Percentiles rank a stretch among this genome's conserved stretches.
phyloP scores from a whole-genome alignment of 164 flowering plant genomes.

The Tetracentron sinense region DNA sequence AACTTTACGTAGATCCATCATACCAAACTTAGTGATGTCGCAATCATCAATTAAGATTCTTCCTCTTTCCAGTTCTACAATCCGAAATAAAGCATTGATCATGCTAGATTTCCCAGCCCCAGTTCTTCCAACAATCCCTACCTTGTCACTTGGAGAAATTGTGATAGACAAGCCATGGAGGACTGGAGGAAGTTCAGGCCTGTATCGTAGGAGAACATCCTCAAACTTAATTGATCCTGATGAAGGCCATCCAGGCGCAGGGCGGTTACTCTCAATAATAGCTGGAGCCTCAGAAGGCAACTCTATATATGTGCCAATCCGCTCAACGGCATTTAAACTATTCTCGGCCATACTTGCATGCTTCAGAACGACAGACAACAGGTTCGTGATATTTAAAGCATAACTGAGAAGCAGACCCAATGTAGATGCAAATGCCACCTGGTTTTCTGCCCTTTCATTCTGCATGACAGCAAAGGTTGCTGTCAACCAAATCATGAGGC shows the following conservation, averaged over 20 bases:
- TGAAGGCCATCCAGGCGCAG: slow-evolving; percentile 98
- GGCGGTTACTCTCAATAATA: slow-evolving; percentile 70
- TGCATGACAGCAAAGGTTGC: slow-evolving; percentile 98
- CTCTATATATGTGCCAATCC: slow-evolving; percentile 84
- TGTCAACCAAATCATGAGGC: slow-evolving; percentile 96
- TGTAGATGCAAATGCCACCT: slow-evolving; percentile 88
- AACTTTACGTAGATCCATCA: slow-evolving; percentile 76
- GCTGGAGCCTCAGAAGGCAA: slow-evolving; percentile 89
- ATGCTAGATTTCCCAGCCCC: slow-evolving; percentile 99
- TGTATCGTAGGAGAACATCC: slow-evolving; percentile 82
- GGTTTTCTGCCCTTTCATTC: slow-evolving; percentile 81
- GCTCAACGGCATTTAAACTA: slow-evolving; percentile 90
- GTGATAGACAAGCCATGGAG: slow-evolving; percentile 81
- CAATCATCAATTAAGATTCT: slow-evolving; percentile 77
- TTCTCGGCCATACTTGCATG: slow-evolving; percentile 95
- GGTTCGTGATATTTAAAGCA: slow-evolving; percentile 78
- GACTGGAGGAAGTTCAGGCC: slow-evolving; percentile 98
- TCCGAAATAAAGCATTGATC: slow-evolving; percentile 91
- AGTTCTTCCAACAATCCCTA: slow-evolving; percentile 96
- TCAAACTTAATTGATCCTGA: slow-evolving; percentile 81
- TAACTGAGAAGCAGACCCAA: slow-evolving; percentile 98
- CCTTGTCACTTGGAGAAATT: slow-evolving; percentile 83
- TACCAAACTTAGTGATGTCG: slow-evolving; percentile 78
- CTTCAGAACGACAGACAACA: slow-evolving; percentile 77
- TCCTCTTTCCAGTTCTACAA: slow-evolving; percentile 91